Conservation (phyloP, 306 rosid genomes). For the Sphenostylis stenocarpa region DNA sequence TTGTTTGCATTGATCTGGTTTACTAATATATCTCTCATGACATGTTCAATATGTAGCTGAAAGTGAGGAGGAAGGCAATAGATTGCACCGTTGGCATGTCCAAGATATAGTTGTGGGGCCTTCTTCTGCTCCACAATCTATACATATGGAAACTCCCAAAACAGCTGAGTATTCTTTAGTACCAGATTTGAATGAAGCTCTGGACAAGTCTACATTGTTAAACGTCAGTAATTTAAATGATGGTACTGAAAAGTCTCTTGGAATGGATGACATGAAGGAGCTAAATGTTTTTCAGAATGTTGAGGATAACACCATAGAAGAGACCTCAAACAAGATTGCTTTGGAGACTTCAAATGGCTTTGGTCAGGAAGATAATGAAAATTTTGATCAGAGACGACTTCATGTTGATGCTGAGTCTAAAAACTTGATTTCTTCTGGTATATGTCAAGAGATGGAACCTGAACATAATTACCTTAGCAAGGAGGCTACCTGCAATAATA, state of each 20-base stretch:
- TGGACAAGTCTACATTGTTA: conserved; percentile 31
- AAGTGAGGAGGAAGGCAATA: conserved; percentile 29
- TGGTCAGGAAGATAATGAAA: conserved; percentile 16
- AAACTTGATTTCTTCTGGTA: conserved; percentile 25
- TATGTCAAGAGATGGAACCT: conserved; percentile 31
- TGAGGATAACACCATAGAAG: conserved; percentile 33
- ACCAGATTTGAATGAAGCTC: conserved; percentile 27
- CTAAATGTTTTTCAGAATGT: not conserved
- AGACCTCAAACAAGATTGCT: conserved; percentile 14
- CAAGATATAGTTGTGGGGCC: conserved; percentile 18
- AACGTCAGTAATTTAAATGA: conserved; percentile 29
- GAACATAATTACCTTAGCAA: conserved; percentile 18
- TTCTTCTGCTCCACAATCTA: conserved; percentile 21
- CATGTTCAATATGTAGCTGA: conserved; percentile 44
- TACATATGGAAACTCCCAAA: conserved; percentile 21
- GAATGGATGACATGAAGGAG: conserved; percentile 26
- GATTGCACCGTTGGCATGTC: conserved; percentile 20
- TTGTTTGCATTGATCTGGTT: conserved; percentile 23
- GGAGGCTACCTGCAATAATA: conserved; percentile 1
- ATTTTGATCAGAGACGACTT: conserved; percentile 30
- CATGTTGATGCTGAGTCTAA: conserved; percentile 15
- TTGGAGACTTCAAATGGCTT: conserved; percentile 36
- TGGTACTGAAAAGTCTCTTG: conserved; percentile 4
- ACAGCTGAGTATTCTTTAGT: conserved; percentile 17
- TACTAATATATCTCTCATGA: conserved; percentile 11